Base-by-base conservation (phyloP, 1,284 basidiomycete species). In the Leccinum angustisporum region DNA sequence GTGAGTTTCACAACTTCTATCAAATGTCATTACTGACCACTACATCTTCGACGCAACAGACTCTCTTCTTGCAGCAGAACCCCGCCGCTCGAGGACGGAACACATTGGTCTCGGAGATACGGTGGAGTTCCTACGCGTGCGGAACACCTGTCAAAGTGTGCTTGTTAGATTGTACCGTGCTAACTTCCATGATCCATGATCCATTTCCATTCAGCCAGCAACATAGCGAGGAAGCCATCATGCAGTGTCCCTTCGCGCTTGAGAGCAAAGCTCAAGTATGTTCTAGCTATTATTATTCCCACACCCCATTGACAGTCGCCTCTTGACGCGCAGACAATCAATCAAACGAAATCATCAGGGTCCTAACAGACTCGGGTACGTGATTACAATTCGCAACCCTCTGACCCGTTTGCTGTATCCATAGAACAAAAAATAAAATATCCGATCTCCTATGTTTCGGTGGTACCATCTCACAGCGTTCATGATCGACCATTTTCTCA, bases 381-480 rank as follows among this genome's bases (percentile, higher is more conserved):
- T 40, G 16, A 40, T 40, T 40, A 2, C 38, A 16, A 40, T 40
- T 40, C 38, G 9, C 38, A 40, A 40, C 16, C 16, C 38, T n/a
- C 38, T n/a, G 4, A 40, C 38, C 16, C 16, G 38, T n/a, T 40
- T 40, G 9, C 0, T 9, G 38, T n/a, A 40, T 40, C 38, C 8
- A 40, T n/a, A 40, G 9, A 40, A 40, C 50, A 97, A 78, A 76
- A 97, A 98, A 72, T 98, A 11, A 33, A 5, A 33, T 33, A 33
- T 11, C 33, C 11, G 6, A 36, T 36, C 34, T 36, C 34, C 13
- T 14, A 36, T 36, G 34, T 36, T 36, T 36, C 34, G 34, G 3
- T 36, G 34, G 34, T 36, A 36, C 34, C 34, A 7, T 36, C 34
- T 36, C 13, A 13, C 13, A 36, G 5, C 34, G 34, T 38, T 38